Conservation (phyloP, 352 stramenopile species). For the Globisporangium abappressorium region DNA sequence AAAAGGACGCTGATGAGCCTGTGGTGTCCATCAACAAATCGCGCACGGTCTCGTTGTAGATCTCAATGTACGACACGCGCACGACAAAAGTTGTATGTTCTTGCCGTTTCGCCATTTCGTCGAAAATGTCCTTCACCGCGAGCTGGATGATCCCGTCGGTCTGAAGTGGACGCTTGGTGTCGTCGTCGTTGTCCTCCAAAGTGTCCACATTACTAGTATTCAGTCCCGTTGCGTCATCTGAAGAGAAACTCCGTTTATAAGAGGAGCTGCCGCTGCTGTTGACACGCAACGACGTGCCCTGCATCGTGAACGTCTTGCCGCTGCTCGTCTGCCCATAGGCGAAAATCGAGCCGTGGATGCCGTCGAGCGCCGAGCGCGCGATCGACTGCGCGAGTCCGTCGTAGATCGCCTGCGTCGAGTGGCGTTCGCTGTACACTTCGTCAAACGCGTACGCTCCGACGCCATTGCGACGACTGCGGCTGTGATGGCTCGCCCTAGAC, state of each 20-base stretch:
- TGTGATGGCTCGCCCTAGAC: background rate
- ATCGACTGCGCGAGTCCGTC: conserved; percentile 12
- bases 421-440: conserved; percentile 39
- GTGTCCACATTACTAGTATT: conserved; percentile 5
- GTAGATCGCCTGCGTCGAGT: conserved; percentile 34
- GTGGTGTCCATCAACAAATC: background rate
- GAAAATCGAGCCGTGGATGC: conserved; percentile 35
- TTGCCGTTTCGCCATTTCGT: conserved; percentile 3
- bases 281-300: conserved; percentile 22
- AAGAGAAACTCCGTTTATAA: background rate
- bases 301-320: conserved; percentile 47
- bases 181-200: background rate
- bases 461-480: background rate
- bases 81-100: background rate
- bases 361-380: conserved; percentile 9
- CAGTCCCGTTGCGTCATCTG: background rate
- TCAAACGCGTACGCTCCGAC: conserved; percentile 43
- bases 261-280: background rate
- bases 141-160: conserved; percentile 8
- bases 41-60: conserved; percentile 95
- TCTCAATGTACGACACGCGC: conserved; percentile 27
- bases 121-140: conserved; percentile 8
- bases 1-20: background rate
- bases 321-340: conserved; percentile 47
- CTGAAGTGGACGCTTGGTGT: background rate